Evolutionary conservation across 2,329 filamentous ascomycete genomes (phyloP).

Genomic region (Whalleya microplaca): DNA sequence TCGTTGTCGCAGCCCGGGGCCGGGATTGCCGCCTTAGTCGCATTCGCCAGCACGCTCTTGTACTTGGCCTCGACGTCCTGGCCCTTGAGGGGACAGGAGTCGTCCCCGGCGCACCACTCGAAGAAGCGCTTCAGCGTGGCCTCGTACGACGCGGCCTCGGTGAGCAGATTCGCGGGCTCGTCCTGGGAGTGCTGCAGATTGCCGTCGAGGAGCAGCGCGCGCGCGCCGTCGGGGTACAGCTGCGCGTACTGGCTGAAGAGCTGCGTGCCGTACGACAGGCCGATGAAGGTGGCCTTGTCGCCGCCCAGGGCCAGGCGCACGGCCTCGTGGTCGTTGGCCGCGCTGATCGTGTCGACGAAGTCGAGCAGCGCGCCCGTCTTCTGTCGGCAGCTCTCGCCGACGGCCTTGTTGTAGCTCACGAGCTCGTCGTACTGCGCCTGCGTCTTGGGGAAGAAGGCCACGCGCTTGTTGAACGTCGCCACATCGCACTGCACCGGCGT

Average conservation of each 20-base stretch:
- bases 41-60: constrained; percentile 35
- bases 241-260: constrained; percentile 48
- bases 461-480: constrained; percentile 40
- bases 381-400: constrained; percentile 44
- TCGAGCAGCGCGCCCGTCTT: constrained; percentile 44
- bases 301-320: constrained; percentile 34
- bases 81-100: constrained; percentile 37
- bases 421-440: constrained; percentile 42
- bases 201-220: constrained; percentile 49
- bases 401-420: constrained; percentile 42
- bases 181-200: constrained; percentile 45
- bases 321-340: constrained; percentile 37
- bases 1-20: constrained; percentile 39
- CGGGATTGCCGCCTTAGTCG: constrained; percentile 39
- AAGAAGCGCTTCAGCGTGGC: constrained; percentile 43
- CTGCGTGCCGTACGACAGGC: constrained; percentile 50
- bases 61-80: constrained; percentile 32
- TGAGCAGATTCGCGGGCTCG: constrained; percentile 39
- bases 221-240: constrained; percentile 47
- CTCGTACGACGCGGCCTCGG: constrained; percentile 43
- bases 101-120: constrained; percentile 38
- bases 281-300: constrained; percentile 39
- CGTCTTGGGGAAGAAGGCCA: constrained; percentile 42
- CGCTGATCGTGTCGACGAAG: constrained; percentile 46
- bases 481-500: constrained; percentile 44